Percentiles rank a stretch among this genome's conserved stretches.
These are phyloP conservation scores for Monosporascus sp. DNA, from an alignment of 2,329 filamentous ascomycete genomes.

Conservation along the genomic window DNA sequence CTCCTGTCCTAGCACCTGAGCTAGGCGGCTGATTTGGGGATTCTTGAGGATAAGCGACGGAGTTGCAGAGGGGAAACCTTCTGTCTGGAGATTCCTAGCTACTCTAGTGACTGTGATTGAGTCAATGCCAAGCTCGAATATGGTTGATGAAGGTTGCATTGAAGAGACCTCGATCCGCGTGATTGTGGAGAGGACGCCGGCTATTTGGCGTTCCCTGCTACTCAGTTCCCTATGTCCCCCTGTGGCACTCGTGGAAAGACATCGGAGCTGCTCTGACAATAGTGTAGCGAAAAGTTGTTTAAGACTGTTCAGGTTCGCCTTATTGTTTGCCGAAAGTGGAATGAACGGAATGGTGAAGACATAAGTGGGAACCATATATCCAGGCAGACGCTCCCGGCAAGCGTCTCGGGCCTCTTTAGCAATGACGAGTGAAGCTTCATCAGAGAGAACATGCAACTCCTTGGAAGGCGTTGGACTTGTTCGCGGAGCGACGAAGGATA, in stretches of 20 bases:
- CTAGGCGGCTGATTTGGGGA: conserved; percentile 44
- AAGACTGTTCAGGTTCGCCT: conserved; percentile 70
- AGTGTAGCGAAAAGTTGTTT: conserved; percentile 60
- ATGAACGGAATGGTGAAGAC: conserved; percentile 66
- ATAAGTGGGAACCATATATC: conserved; percentile 89
- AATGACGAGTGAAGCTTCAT: conserved; percentile 32
- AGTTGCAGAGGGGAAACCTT: conserved; percentile 55
- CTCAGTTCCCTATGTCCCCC: conserved; percentile 17
- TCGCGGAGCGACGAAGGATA: conserved; percentile 62
- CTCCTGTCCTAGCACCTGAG: conserved; percentile 27
- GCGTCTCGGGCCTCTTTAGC: conserved; percentile 47
- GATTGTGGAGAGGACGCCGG: conserved; percentile 49
- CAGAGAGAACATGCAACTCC: conserved; percentile 21
- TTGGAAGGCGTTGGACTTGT: background rate
- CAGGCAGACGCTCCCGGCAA: conserved; percentile 67
- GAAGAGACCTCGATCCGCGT: conserved; percentile 36
- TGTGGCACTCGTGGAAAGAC: conserved; percentile 36
- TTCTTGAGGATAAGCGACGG: conserved; percentile 65
- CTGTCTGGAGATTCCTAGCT: conserved; percentile 55
- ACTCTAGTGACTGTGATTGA: conserved; percentile 79
- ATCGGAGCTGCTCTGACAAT: conserved; percentile 55
- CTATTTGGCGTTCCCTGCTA: conserved; percentile 42
- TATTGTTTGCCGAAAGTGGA: conserved; percentile 84
- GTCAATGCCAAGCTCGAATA: conserved; percentile 84
- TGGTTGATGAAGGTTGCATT: conserved; percentile 54